Evolutionary conservation across 352 stramenopile genomes (phyloP).

Genomic region (Phytopythium delawarense): DNA sequence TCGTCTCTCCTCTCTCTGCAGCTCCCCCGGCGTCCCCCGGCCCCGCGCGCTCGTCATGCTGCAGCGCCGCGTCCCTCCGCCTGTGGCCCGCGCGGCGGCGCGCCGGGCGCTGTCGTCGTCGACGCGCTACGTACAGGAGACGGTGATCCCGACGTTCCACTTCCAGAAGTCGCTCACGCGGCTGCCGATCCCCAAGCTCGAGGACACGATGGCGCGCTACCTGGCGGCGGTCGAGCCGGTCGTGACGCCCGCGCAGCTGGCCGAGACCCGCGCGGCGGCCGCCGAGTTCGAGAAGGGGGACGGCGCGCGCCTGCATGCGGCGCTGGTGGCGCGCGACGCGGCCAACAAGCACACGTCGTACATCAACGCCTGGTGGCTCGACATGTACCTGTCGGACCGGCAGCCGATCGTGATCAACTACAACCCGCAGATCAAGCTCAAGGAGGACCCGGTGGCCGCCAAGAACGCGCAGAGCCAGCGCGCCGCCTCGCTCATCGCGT

Average conservation of each 20-base stretch:
- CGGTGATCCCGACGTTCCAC: slow-evolving; percentile 84
- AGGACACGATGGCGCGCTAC: slow-evolving; percentile 80
- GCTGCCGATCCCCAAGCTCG: slow-evolving; percentile 84
- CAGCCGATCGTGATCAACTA: slow-evolving; percentile 88
- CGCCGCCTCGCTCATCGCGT: slow-evolving; percentile 84
- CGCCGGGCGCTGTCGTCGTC: slow-evolving; percentile 24
- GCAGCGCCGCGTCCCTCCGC: not conserved
- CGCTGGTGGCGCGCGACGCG: slow-evolving; percentile 73
- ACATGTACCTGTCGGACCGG: slow-evolving; percentile 90
- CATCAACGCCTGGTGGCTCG: slow-evolving; percentile 92
- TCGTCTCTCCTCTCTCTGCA: too few relatives aligned
- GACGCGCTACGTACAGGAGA: slow-evolving; percentile 78
- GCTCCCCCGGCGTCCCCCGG: too few relatives aligned
- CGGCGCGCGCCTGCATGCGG: slow-evolving; percentile 64
- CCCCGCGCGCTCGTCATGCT: not conserved
- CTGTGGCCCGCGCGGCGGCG: not conserved
- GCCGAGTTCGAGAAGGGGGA: slow-evolving; percentile 49
- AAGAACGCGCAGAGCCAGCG: slow-evolving; percentile 87
- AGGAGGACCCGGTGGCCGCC: slow-evolving; percentile 66
- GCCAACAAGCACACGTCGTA: slow-evolving; percentile 87
- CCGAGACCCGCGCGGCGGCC: slow-evolving; percentile 50
- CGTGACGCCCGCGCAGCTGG: slow-evolving; percentile 47
- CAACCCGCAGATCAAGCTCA: slow-evolving; percentile 90
- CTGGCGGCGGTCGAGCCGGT: slow-evolving; percentile 74
- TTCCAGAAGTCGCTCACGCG: slow-evolving; percentile 85